Evolutionary conservation across 2,329 filamentous ascomycete species (phyloP), one percentile per base, ranked within the genome.

Genomic region (Microthyrium microscopicum): DNA sequence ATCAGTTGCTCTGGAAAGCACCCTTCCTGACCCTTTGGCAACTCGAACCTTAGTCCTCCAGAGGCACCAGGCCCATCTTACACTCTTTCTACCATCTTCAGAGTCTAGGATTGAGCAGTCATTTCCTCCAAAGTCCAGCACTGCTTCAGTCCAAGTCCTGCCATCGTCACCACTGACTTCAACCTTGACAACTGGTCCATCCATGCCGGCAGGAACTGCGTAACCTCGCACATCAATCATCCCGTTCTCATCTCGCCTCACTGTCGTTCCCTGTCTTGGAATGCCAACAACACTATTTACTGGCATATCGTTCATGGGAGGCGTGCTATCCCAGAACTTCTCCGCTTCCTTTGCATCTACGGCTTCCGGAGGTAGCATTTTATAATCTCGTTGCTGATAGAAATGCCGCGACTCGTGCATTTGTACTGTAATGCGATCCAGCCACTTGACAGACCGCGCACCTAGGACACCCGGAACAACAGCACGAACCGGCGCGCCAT

Each of bases 331-430:
- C 68, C 68, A 73, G 46, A 59, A 71, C 27, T 55, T 49, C 40
- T 63, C 57, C 3, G 68, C 68, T 12, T 58, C 55, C 31, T 64
- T 57, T 31, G 51, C 54, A 33, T 57, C 59, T 8, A 56, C 52
- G 0, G 58, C 65, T 22, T 68, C 56, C 1, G 62, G 62, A 1
- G 68, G 68, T 5, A 73, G 51, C 20, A 69, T 56, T 46, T 72
- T 73, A 53, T 73, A 73, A 48, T 73, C 69, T 31, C 55, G 58
- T 37, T 64, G 61, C 49, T 70, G 66, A 44, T 73, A 73, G 46
- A 64, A 61, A 41, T 68, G 71, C 4, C 51, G 48, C 16, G 60
- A 66, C 42, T 72, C 66, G 30, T 52, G 40, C 31, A 53, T 48
- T 39, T 66, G 62, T 3, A 71, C 56, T 3, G 58, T 65, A 37